Percentiles rank a stretch among this genome's conserved stretches.
phyloP scores from a whole-genome alignment of 2,329 filamentous ascomycete genomes.

The Diaporthe caulivora region DNA sequence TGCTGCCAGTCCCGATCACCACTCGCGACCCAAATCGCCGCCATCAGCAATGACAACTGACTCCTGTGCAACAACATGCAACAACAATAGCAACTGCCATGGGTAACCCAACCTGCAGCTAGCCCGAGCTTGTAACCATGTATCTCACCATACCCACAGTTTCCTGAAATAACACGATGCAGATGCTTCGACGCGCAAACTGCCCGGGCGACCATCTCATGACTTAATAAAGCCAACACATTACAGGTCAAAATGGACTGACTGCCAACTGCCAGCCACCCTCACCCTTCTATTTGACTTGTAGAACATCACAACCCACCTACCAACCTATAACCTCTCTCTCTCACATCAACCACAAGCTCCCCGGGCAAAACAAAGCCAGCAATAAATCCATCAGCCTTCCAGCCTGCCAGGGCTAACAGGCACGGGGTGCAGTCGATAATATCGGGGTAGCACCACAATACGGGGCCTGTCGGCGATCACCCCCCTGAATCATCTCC shows the following conservation, averaged over 20 bases:
- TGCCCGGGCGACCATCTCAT: constrained; percentile 3
- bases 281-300: neutral
- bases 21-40: neutral
- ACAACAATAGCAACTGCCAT: constrained; percentile 11
- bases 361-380: too few relatives aligned
- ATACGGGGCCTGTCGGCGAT: constrained; percentile 16
- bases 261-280: neutral
- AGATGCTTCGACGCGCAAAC: constrained; percentile 19
- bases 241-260: neutral
- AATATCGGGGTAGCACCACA: neutral
- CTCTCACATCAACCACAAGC: neutral
- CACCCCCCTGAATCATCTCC: constrained; percentile 27
- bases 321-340: neutral
- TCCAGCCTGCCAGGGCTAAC: constrained; percentile 6
- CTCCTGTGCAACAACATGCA: constrained; percentile 4
- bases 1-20: neutral
- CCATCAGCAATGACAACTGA: neutral
- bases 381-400: neutral
- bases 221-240: neutral
- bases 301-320: neutral
- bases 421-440: neutral
- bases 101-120: constrained; percentile 23
- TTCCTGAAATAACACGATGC: constrained; percentile 21
- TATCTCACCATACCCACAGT: constrained; percentile 10
- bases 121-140: neutral